phyloP scores from a whole-genome alignment of 805 yeast species.

The Starmera quercuum region DNA sequence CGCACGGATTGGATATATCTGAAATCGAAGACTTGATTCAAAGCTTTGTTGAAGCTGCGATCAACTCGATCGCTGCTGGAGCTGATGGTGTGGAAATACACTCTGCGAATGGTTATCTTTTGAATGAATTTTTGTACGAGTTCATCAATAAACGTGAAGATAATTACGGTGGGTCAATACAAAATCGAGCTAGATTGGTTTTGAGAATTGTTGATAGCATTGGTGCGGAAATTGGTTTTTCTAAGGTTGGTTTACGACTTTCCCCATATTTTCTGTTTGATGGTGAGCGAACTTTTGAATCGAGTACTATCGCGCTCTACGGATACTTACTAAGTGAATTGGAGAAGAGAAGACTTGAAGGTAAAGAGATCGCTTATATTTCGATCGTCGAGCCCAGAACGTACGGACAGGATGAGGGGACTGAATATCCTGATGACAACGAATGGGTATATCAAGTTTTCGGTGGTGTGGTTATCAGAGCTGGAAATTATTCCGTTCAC shows the following conservation, averaged over 20 bases:
- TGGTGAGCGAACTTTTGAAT: conserved; percentile 25
- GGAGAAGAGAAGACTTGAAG: conserved; percentile 26
- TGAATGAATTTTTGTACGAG: conserved; percentile 47
- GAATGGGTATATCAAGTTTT: conserved; percentile 7
- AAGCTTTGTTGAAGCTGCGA: conserved; percentile 39
- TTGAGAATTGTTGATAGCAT: conserved; percentile 8
- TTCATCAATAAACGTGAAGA: conserved; percentile 39
- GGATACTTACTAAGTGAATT: conserved; percentile 33
- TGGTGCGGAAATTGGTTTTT: conserved; percentile 1
- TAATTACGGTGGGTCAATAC: conserved; percentile 48
- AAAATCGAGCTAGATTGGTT: conserved; percentile 37
- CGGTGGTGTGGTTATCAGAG: conserved; percentile 21
- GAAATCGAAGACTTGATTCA: conserved; percentile 32
- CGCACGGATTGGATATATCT: conserved; percentile 14
- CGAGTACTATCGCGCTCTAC: conserved; percentile 28
- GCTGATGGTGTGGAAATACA: conserved; percentile 64
- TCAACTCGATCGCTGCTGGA: conserved; percentile 26
- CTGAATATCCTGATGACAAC: conserved; percentile 19
- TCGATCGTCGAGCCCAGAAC: conserved; percentile 39
- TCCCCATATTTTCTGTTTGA: conserved; percentile 28
- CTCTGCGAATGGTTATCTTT: conserved; percentile 58
- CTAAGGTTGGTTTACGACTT: conserved; percentile 20
- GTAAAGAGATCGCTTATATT: conserved; percentile 32
- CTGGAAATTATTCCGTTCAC: conserved; percentile 26
- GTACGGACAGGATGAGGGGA: background rate